Evolutionary conservation across 352 stramenopile species (phyloP), one percentile per base, ranked within the genome.

Genomic region (Peronospora farinosa): DNA sequence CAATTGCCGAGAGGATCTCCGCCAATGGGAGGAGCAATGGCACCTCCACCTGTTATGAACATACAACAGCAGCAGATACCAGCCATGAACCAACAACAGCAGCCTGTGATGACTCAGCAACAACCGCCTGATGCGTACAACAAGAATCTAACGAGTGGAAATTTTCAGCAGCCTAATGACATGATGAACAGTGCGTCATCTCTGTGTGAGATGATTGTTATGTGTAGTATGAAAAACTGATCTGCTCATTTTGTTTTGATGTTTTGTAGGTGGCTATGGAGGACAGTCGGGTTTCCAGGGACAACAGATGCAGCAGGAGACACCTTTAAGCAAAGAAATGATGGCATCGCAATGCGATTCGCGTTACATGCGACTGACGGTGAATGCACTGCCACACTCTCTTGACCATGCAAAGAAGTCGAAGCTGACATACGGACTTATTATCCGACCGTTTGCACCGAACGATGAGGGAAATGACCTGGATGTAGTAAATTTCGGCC

Each of bases 401-500:
- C 70, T 84, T 39, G 84, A 93, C 23, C 74, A 93, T 52, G 77
- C 80, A 13, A 86, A 74, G 56, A 92, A 91, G 60, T 87, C 78
- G 13, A 79, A 88, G 35, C 51, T 96, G 7, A 88, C 86, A 47
- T 84, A 94, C 35, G 86, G 84, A 45, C 63, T 96, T 8, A 70
- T 95, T 31, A 81, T 95, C 43, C 84, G 84, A 8, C 86, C 86
- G 37, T 47, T 96, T 46, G 86, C 86, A 6, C 72, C 81, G 1
- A 66, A 68, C 7, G 65, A 86, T 7, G 72, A 72, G n/a, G 71
- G 73, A 48, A 71, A 83, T 27, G 84, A 86, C 25, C 38, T 91
- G 19, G 74, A 87, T 49, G 78, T 95, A 5, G 83, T 96, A 42
- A 94, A 96, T 65, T 94, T 95, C 57, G 85, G 87, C 11, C 67